Percentiles rank a stretch among this genome's conserved stretches.
phyloP scores from a whole-genome alignment of 192 early-diverging fungal genomes.

The Coemansia nantahalensis region DNA sequence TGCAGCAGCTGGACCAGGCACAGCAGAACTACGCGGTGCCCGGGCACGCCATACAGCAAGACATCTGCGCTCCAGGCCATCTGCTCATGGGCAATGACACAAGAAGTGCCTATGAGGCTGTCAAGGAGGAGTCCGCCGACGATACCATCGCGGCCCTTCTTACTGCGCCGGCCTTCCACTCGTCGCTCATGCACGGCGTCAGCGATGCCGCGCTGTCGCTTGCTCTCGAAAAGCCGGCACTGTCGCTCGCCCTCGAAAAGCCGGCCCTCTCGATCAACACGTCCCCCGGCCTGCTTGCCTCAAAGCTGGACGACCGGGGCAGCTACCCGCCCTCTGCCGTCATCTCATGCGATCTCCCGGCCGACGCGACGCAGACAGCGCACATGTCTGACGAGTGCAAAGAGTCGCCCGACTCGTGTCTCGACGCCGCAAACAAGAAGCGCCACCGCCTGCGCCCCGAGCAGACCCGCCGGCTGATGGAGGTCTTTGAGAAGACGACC shows the following conservation, averaged over 20 bases:
- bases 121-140: background rate
- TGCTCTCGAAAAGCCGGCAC: background rate
- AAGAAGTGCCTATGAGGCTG: background rate
- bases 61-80: slow-evolving; percentile 1
- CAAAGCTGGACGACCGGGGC: background rate
- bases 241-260: background rate
- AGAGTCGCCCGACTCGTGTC: slow-evolving; percentile 19
- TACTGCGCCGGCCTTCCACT: background rate
- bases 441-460: slow-evolving; percentile 67
- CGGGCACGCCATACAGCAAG: background rate
- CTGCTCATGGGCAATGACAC: background rate
- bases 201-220: background rate
- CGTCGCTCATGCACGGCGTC: background rate
- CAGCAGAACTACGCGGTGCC: background rate
- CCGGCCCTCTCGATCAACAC: background rate
- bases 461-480: slow-evolving; percentile 62
- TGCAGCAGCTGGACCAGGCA: slow-evolving; percentile 11
- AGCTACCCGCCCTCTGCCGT: no score
- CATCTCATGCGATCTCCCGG: no score
- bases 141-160: slow-evolving; percentile 1
- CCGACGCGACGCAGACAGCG: background rate
- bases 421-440: slow-evolving; percentile 50
- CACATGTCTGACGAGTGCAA: background rate
- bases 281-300: background rate
- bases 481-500: slow-evolving; percentile 57